These are phyloP conservation scores for Talaromyces sp. DNA, from an alignment of 2,329 filamentous ascomycete genomes.

Conservation along the genomic window DNA sequence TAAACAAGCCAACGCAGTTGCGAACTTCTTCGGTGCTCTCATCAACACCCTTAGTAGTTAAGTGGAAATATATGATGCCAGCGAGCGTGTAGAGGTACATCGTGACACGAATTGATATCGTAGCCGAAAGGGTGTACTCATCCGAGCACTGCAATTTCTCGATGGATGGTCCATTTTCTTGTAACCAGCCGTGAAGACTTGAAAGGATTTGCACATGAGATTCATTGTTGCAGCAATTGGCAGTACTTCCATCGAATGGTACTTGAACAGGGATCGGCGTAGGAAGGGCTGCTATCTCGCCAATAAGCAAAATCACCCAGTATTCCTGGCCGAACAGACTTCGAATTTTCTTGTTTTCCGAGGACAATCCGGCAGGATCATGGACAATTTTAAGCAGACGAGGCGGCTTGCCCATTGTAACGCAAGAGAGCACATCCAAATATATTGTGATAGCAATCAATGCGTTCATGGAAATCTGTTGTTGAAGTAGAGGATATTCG, in stretches of 20 bases:
- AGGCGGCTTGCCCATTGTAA: slow-evolving; percentile 9
- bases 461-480: slow-evolving; percentile 7
- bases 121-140: slow-evolving; percentile 3
- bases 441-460: slow-evolving; percentile 8
- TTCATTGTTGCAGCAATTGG: background rate
- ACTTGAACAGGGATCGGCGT: background rate
- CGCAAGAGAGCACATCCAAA: slow-evolving; percentile 2
- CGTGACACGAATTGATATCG: slow-evolving; percentile 3
- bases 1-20: slow-evolving; percentile 1
- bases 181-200: background rate
- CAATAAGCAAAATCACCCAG: slow-evolving; percentile 2
- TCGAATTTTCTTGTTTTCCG: background rate
- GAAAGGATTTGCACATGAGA: background rate
- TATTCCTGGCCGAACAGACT: slow-evolving; percentile 5
- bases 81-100: slow-evolving; percentile 1
- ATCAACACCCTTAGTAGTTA: background rate
- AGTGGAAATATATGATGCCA: slow-evolving; percentile 7
- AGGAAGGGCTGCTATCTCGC: slow-evolving; percentile 3
- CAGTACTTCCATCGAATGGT: background rate
- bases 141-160: slow-evolving; percentile 6
- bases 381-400: background rate
- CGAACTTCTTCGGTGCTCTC: background rate
- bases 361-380: background rate
- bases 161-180: background rate
- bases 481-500: slow-evolving; percentile 1